Evolutionary conservation across 2,329 filamentous ascomycete genomes (phyloP).

Genomic region (Cryphonectria carpinicola): DNA sequence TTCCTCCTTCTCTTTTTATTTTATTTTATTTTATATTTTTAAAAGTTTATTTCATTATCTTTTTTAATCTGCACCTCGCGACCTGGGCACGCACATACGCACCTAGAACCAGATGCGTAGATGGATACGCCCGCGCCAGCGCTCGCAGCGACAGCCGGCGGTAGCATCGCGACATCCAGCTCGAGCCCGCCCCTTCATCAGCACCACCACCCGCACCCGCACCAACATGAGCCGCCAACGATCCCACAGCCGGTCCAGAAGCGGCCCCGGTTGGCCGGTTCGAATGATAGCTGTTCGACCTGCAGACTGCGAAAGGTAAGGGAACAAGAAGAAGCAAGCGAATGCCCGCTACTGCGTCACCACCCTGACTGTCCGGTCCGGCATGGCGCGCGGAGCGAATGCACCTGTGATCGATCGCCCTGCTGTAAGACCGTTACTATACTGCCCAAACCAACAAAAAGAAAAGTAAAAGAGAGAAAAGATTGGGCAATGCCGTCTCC

Average conservation of each 20-base stretch:
- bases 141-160: conserved; percentile 23
- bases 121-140: conserved; percentile 6
- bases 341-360: background rate
- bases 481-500: background rate
- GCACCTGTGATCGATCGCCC: background rate
- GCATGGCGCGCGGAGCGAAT: background rate
- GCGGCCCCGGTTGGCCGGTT: conserved; percentile 8
- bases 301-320: conserved; percentile 28
- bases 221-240: background rate
- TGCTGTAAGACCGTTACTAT: background rate
- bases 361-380: background rate
- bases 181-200: background rate
- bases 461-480: background rate
- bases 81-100: background rate
- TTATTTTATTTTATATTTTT: background rate
- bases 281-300: conserved; percentile 18
- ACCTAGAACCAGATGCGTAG: conserved; percentile 8
- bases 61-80: background rate
- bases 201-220: conserved; percentile 5
- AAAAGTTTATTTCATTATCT: background rate
- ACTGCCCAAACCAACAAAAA: background rate
- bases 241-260: conserved; percentile 5
- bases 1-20: background rate
- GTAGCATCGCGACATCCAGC: background rate
- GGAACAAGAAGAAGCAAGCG: background rate